These are phyloP conservation scores for Colletotrichum incanum DNA, from an alignment of 2,329 filamentous ascomycete species.

Conservation along the genomic window DNA sequence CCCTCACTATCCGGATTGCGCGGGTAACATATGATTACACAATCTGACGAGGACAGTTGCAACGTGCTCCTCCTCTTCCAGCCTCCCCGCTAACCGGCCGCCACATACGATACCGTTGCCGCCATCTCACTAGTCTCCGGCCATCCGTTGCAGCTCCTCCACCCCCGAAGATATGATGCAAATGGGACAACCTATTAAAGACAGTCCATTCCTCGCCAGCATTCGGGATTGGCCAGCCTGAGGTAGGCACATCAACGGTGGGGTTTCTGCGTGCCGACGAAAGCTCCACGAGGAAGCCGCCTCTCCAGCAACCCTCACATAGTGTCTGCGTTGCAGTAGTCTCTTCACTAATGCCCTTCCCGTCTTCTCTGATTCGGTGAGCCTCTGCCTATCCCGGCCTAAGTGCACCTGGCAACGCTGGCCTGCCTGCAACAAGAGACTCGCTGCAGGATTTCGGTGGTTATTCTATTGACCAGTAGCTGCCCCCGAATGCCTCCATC, in stretches of 20 bases:
- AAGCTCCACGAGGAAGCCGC: slow-evolving; percentile 11
- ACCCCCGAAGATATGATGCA: not conserved
- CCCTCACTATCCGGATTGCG: slow-evolving; percentile 4
- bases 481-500: not conserved
- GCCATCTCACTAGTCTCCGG: slow-evolving; percentile 26
- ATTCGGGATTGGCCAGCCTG: slow-evolving; percentile 26
- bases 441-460: not conserved
- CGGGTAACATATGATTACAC: not conserved
- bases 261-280: slow-evolving; percentile 12
- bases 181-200: not conserved
- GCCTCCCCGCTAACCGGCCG: slow-evolving; percentile 19
- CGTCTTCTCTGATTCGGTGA: slow-evolving; percentile 10
- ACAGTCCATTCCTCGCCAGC: not conserved
- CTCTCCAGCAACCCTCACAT: slow-evolving; percentile 15
- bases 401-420: not conserved
- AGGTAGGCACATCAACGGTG: slow-evolving; percentile 1
- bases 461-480: not conserved
- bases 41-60: not conserved
- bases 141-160: slow-evolving; percentile 29
- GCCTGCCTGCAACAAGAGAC: not conserved
- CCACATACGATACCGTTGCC: slow-evolving; percentile 19
- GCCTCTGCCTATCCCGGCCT: not conserved
- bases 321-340: slow-evolving; percentile 16
- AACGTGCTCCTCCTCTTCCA: slow-evolving; percentile 24
- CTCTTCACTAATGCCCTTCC: slow-evolving; percentile 4